Base-by-base conservation (phyloP, 371 early-diverging fungal species). In the Coemansia sp. region DNA sequence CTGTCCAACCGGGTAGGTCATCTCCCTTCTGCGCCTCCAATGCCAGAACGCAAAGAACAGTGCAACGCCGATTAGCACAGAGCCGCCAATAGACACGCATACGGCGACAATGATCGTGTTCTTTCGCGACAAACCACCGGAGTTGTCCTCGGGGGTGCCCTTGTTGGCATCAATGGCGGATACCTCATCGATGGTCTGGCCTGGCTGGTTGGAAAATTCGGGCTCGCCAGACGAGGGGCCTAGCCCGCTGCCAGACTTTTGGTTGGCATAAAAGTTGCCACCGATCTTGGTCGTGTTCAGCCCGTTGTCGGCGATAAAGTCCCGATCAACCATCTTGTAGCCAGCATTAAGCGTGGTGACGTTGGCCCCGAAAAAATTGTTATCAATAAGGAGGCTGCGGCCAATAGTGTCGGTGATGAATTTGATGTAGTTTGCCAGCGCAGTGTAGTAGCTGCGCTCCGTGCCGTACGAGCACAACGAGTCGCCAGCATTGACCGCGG, bases 21-120 rank as follows among this genome's bases (percentile, higher is more conserved):
- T 43, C 41, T 31, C 8, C 1, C n/a, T 35, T 4, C 45, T 59
- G 53, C 34, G 59, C 42, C 59, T 26, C 12, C 11, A 8, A 5
- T 45, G 61, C 53, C 59, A 39, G 30, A 59, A 40, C 3, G 53
- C 10, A 30, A 65, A 45, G 14, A 65, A 65, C 48, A 59, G 10
- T 0, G 43, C 36, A 12, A 39, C 7, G 8, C 39, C 49, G 12
- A 54, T 20, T 8, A 65, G 26, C 38, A 54, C 26, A 7, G 35
- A 39, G 5, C 14, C 43, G 5, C 43, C 43, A 14, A 48, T 7
- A 20, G 48, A 48, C 30, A 48, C 11, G 16, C 43, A 43, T 10
- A 14, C 43, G 1, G 43, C 43, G n/a, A 43, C n/a, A 43, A 43
- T 43, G n/a, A 43, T 14, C n/a, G 5, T 43, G 6, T 43, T n/a